Base-by-base conservation (phyloP, 2,329 filamentous ascomycete genomes). In the Botryosphaeria dothidea region DNA sequence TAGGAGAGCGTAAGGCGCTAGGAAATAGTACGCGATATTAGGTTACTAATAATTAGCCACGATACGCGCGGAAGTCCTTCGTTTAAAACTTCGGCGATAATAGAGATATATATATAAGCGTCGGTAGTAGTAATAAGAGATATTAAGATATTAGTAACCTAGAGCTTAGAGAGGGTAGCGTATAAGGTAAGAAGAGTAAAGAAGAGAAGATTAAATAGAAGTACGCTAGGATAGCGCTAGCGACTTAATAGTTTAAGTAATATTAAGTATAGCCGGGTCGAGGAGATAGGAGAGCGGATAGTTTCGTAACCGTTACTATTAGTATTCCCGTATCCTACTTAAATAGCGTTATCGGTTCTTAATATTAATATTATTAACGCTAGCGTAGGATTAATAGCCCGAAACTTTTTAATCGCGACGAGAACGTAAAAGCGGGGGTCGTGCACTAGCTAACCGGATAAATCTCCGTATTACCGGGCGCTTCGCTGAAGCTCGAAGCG, bases 131-230 rank as follows among this genome's bases (percentile, higher is more conserved):
- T 86, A 1, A 90, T 86, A 67, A 86, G 79, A 0, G 51, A 41
- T 0, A 85, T 76, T 72, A 91, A 87, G 64, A 92, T 90, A 63
- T 85, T 84, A 2, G 89, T 88, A 2, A 92, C 84, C 90, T 88
- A 92, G 19, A 91, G 80, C 71, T 92, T 92, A 56, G 84, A 85
- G 0, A 92, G 81, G 0, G 89, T 92, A 36, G 77, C 75, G 70
- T 92, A 91, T 0, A 92, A 78, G 0, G 89, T 89, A 0, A 88
- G 89, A 0, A 92, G 82, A 1, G 87, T 72, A 72, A 91, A 90
- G 1, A 88, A 81, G 52, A 74, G 80, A 9, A 87, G 64, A 70
- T 92, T 92, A 79, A 90, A 89, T 15, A 84, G 62, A 0, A 91
- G 77, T 0, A 87, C 84, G 0, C 87, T 87, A 0, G 71, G 66